A percentile compares a stretch with the other conserved stretches of the same genome.
phyloP scores from a whole-genome alignment of 2,329 filamentous ascomycete species.

The Karstenula rhodostoma region DNA sequence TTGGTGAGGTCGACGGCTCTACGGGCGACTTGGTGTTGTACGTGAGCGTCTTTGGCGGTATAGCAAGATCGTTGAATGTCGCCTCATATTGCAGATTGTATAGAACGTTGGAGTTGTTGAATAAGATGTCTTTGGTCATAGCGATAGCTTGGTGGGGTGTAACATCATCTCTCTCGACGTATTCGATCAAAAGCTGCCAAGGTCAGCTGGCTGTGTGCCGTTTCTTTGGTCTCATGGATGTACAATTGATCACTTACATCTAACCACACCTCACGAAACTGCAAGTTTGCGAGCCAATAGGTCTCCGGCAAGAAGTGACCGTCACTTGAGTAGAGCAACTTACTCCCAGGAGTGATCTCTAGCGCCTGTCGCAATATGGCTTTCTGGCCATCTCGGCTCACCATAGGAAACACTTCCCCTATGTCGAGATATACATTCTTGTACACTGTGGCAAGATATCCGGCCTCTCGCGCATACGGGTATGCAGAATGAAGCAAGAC shows the following conservation, averaged over 20 bases:
- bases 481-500: conserved; percentile 83
- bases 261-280: conserved; percentile 75
- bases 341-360: conserved; percentile 77
- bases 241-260: conserved; percentile 56
- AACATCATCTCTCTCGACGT: conserved; percentile 70
- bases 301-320: conserved; percentile 83
- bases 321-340: conserved; percentile 82
- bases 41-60: conserved; percentile 32
- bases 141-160: conserved; percentile 68
- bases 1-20: conserved; percentile 23
- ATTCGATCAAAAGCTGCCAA: conserved; percentile 68
- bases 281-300: conserved; percentile 74
- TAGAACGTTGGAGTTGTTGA: conserved; percentile 78
- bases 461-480: conserved; percentile 79
- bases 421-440: conserved; percentile 83
- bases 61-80: conserved; percentile 36
- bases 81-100: conserved; percentile 67
- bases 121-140: conserved; percentile 73
- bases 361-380: conserved; percentile 74
- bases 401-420: conserved; percentile 80
- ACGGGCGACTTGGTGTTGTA: conserved; percentile 33
- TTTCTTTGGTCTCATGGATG: too few relatives aligned
- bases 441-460: conserved; percentile 80
- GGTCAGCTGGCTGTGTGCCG: not conserved
- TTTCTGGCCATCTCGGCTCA: conserved; percentile 80